Conservation (phyloP, 2,329 filamentous ascomycete genomes). For the Metarhizium brunneum region DNA sequence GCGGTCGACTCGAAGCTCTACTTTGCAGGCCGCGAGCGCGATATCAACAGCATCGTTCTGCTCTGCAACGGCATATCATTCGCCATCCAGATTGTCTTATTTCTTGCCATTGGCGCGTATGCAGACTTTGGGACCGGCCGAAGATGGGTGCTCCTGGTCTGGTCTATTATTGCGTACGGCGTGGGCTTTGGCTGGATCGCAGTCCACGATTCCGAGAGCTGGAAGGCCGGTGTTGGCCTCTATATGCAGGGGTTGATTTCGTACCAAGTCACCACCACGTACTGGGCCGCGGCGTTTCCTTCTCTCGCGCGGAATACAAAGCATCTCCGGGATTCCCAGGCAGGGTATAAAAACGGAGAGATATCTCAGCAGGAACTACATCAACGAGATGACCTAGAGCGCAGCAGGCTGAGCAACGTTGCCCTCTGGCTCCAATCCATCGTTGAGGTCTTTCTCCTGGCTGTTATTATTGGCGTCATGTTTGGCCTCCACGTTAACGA, state of each 20-base stretch:
- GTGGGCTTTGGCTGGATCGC: conserved; percentile 61
- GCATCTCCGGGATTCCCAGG: conserved; percentile 21
- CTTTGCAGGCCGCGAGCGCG: conserved; percentile 47
- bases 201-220: conserved; percentile 49
- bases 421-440: conserved; percentile 56
- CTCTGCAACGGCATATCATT: conserved; percentile 61
- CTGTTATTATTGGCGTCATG: conserved; percentile 54
- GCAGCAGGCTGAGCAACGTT: conserved; percentile 54
- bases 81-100: conserved; percentile 51
- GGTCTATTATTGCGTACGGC: conserved; percentile 51
- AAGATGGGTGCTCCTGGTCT: conserved; percentile 51
- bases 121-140: conserved; percentile 58
- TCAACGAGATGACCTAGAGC: conserved; percentile 49
- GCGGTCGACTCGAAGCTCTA: conserved; percentile 38
- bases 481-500: conserved; percentile 51
- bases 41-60: conserved; percentile 56
- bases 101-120: conserved; percentile 41
- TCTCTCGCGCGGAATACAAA: conserved; percentile 27
- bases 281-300: conserved; percentile 54
- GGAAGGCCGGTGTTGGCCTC: conserved; percentile 49
- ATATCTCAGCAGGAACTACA: conserved; percentile 54
- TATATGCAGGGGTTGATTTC: conserved; percentile 59
- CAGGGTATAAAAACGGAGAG: conserved; percentile 26
- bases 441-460: conserved; percentile 52
- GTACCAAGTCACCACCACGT: conserved; percentile 59